Conservation (phyloP, 768 basidiomycete species). For the Mycena albidolilacea region DNA sequence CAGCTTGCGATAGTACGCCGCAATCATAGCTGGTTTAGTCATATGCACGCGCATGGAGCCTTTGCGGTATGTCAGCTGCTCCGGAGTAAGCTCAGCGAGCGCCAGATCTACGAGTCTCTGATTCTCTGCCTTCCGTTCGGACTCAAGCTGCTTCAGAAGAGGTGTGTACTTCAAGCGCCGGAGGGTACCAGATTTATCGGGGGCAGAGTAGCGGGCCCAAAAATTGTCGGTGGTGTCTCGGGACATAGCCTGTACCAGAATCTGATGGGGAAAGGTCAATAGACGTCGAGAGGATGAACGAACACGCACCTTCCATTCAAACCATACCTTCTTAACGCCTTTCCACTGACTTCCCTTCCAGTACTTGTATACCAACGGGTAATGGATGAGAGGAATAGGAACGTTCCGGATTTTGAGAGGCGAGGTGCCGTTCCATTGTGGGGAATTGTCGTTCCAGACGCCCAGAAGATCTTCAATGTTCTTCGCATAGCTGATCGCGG, state of each 20-base stretch:
- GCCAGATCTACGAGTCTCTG: neutral
- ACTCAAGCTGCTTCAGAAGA: neutral
- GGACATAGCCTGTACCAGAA: constrained; percentile 7
- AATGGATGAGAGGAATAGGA: constrained; percentile 44
- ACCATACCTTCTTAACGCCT: constrained; percentile 44
- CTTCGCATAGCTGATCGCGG: constrained; percentile 42
- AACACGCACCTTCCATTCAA: constrained; percentile 44
- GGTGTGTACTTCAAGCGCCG: constrained; percentile 14
- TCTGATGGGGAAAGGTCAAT: neutral
- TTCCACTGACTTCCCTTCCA: constrained; percentile 44
- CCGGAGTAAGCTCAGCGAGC: neutral
- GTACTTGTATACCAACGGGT: constrained; percentile 43
- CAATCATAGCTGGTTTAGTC: constrained; percentile 10
- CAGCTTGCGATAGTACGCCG: constrained; percentile 10
- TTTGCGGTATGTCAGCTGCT: constrained; percentile 26
- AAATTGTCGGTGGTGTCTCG: neutral
- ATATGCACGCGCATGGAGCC: neutral
- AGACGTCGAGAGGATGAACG: neutral
- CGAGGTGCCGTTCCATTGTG: constrained; percentile 41
- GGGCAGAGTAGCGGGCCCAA: neutral
- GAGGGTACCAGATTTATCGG: neutral
- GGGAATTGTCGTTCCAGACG: constrained; percentile 48
- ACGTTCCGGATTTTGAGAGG: constrained; percentile 40
- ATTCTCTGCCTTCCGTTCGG: constrained; percentile 3
- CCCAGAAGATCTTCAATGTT: constrained; percentile 40